Conservation (phyloP, 345 rosid genomes). For the Brassica juncea region DNA sequence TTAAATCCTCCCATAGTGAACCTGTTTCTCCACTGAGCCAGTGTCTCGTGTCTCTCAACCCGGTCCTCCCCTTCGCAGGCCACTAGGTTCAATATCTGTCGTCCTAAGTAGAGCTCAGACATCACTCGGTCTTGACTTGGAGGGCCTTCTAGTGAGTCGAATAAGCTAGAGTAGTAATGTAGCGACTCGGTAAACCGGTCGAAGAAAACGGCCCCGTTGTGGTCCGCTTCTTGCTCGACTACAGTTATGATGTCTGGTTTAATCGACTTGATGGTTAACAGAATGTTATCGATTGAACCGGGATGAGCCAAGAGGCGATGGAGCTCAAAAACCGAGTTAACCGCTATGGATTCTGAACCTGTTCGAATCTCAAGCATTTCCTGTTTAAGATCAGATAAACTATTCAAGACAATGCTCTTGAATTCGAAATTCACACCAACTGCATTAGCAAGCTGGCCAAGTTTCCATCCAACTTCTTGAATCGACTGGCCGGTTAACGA, state of each 20-base stretch:
- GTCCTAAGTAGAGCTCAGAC: conserved; percentile 81
- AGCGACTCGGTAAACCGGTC: conserved; percentile 82
- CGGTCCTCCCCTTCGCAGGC: conserved; percentile 85
- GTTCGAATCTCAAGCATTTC: conserved; percentile 61
- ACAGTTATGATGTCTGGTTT: conserved; percentile 75
- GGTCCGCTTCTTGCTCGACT: conserved; percentile 90
- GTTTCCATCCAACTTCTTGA: conserved; percentile 77
- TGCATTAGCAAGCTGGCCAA: conserved; percentile 64
- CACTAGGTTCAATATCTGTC: conserved; percentile 81
- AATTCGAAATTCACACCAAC: conserved; percentile 69
- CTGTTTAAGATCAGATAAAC: conserved; percentile 71
- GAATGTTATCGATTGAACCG: conserved; percentile 63
- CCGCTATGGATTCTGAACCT: conserved; percentile 65
- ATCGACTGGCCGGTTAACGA: conserved; percentile 64
- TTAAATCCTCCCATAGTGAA: conserved; percentile 58
- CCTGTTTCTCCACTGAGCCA: conserved; percentile 71
- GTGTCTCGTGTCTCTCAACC: conserved; percentile 75
- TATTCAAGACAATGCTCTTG: conserved; percentile 60
- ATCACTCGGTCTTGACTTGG: conserved; percentile 59
- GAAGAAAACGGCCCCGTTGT: conserved; percentile 65
- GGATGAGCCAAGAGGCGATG: conserved; percentile 63
- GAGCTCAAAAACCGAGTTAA: conserved; percentile 79
- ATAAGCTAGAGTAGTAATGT: conserved; percentile 82
- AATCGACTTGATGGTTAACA: conserved; percentile 55
- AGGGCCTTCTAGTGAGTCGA: conserved; percentile 81